These are phyloP conservation scores for Hanseniaspora thailandica DNA, from an alignment of 805 yeast species.

Conservation along the genomic window DNA sequence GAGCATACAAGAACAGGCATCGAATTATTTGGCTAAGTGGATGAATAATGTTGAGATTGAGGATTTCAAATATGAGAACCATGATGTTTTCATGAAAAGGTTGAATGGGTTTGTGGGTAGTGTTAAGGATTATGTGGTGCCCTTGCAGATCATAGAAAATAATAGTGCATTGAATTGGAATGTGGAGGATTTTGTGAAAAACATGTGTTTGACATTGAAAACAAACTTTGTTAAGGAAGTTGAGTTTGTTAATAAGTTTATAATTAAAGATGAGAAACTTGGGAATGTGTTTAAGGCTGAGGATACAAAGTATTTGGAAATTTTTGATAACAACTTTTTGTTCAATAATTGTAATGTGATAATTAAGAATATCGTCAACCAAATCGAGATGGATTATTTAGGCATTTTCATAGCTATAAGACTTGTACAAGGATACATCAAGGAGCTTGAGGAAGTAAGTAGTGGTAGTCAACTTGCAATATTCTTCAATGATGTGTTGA, in stretches of 20 bases:
- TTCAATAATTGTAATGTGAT: conserved; percentile 40
- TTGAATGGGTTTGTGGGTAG: neutral
- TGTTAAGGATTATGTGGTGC: conserved; percentile 1
- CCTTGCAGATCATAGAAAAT: conserved; percentile 9
- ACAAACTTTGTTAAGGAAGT: neutral
- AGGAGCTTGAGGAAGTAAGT: conserved; percentile 21
- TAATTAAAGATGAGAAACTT: conserved; percentile 18
- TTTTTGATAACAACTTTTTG: conserved; percentile 39
- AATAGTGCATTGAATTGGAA: neutral
- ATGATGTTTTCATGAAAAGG: neutral
- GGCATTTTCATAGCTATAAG: conserved; percentile 70
- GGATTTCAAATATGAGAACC: neutral
- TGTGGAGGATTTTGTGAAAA: conserved; percentile 10
- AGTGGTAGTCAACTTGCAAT: conserved; percentile 33
- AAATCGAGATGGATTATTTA: conserved; percentile 51
- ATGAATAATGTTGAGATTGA: neutral
- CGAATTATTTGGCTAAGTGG: conserved; percentile 5
- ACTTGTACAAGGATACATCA: conserved; percentile 48
- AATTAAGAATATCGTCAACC: conserved; percentile 31
- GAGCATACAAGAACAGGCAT: conserved; percentile 23
- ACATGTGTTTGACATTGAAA: conserved; percentile 1
- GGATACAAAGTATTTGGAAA: neutral
- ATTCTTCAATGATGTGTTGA: conserved; percentile 52
- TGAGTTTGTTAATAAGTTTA: neutral
- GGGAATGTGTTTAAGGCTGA: neutral